Evolutionary conservation across 106 monocot genomes (phyloP), one percentile per base, ranked within the genome.

Genomic region (Iris macrosiphon): DNA sequence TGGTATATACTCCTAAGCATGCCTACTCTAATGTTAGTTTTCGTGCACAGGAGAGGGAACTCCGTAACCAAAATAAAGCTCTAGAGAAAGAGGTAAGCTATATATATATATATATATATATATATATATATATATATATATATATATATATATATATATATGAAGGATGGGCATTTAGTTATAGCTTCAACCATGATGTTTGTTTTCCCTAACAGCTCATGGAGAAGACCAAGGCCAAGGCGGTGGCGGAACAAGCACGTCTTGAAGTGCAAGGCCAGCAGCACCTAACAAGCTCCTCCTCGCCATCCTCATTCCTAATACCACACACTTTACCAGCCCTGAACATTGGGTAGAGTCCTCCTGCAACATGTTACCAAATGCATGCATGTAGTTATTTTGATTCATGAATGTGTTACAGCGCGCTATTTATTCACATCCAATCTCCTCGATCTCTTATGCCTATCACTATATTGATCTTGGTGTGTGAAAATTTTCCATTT

Each of bases 31-130:
- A n/a, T 29, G 9, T 15, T 3, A 44, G 14, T 31, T 52, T 21
- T 38, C 41, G 12, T n/a, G 8, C 33, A 28, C 78, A 79, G 84
- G 79, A 79, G 54, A 84, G 44, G 55, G 21, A 58, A 17, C 63
- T 79, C 31, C 75, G 53, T 49, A 75, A 79, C 9, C 64, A 75
- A 38, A 84, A 75, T 25, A 84, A 67, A 23, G 59, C 45, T 31
- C 45, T 84, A 25, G 64, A 78, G 71, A 71, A 74, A 37, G 61
- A 63, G 70, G 75, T 79, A 63, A 35, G 70, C 6, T 23, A 1
- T 7, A 6, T n/a, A n/a, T n/a, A n/a, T n/a, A n/a, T n/a, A n/a
- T n/a, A n/a, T n/a, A n/a, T n/a, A n/a, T n/a, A n/a, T n/a, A n/a
- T n/a, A n/a, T n/a, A n/a, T n/a, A n/a, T n/a, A n/a, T n/a, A n/a